Base-by-base conservation (phyloP, 805 yeast species). In the Cyberlindnera maritima region DNA sequence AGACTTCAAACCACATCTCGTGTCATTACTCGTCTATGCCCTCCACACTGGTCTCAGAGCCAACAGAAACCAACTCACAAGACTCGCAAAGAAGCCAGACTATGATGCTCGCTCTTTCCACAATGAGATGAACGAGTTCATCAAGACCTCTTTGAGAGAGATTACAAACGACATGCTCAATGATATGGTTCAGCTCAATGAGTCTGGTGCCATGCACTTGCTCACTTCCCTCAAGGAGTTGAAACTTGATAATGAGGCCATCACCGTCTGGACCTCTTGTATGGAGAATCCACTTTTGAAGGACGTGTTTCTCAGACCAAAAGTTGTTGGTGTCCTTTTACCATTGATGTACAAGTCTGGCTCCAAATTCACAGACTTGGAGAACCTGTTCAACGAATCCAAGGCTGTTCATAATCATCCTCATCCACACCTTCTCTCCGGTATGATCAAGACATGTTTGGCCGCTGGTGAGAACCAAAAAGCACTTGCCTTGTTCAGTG, bases 401-500 rank as follows among this genome's bases (percentile, higher is more conserved):
- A 66, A 67, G 15, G 57, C 65, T 3, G n/a, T 43, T 13, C 56
- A 62, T 52, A 53, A 58, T 29, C 37, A 20, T 21, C 25, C 45
- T 2, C 70, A 72, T 46, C 65, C 67, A 35, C 79, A 79, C 43
- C 72, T 88, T 46, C 74, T 79, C 41, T 79, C 80, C 38, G 85
- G 91, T 42, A 81, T 88, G 79, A 85, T 89, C 46, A 77, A 84
- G 61, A 85, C 87, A 20, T 80, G 89, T 49, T 68, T 88, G 25
- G 70, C 75, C 37, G 84, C 84, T 28, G 80, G 81, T 43, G 83
- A 81, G 58, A 79, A 80, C 49, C 71, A 80, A 36, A 75, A 79
- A 56, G 95, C 91, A 4, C 69, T 88, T 50, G 76, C 76, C 48
- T 69, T 79, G 42, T 83, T 86, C 63, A 81, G 79, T 60, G 74